Evolutionary conservation across 2,329 filamentous ascomycete genomes (phyloP), one percentile per base, ranked within the genome.

Genomic region (Verticillium tricorpus): DNA sequence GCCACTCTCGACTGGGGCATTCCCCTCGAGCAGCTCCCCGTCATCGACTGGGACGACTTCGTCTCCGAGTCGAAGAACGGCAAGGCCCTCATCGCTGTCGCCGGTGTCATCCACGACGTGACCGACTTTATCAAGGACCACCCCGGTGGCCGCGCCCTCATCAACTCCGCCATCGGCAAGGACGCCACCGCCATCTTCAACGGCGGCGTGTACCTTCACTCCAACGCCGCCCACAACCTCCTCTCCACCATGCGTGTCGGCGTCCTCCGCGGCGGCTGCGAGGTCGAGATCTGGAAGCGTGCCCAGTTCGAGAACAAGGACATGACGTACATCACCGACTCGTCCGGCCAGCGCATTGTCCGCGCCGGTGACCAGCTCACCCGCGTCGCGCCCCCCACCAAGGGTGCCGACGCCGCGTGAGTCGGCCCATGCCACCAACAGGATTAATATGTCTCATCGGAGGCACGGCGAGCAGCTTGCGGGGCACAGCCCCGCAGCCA

Each of bases 211-310:
- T 96, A 96, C 81, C 85, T 89, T 75, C 92, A 96, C 82, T 92
- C 89, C 74, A 96, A 96, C 78, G 92, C 91, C 61, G 92, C 92
- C 39, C 92, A 96, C 83, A 96, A 96, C 79, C 78, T 95, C 64
- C 84, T 96, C 66, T 93, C 90, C 8, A 95, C 91, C 68, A 95
- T 95, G 91, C 85, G 92, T 68, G 88, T 95, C 15, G 92, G 91
- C 76, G 91, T 96, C 57, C 89, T 96, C 66, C 90, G 91, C 59
- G 92, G 92, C 66, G 92, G 92, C 54, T 92, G 90, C 74, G 92
- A 95, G 76, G 92, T 96, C 32, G 92, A 96, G 82, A 93, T 95
- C 77, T 96, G 92, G 92, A 95, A 95, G 85, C 89, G 91, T 52
- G 87, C 90, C 61, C 89, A 93, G 76, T 85, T 88, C 69, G 90